phyloP scores from a whole-genome alignment of 805 yeast genomes.

The Metschnikowia drakensbergensis region DNA sequence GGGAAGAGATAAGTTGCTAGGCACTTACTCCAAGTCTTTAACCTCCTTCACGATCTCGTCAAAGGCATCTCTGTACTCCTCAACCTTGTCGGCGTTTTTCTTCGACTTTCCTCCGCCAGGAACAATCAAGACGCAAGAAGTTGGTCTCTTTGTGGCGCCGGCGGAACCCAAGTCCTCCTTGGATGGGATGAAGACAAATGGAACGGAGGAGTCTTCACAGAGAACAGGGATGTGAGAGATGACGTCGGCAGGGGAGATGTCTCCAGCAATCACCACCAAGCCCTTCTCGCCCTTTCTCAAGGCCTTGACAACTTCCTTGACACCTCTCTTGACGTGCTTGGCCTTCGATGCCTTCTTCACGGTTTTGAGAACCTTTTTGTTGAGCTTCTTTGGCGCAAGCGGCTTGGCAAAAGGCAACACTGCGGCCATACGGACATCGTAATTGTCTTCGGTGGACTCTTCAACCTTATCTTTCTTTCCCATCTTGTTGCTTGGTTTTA shows the following conservation, averaged over 20 bases:
- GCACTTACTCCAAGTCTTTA: slow-evolving; percentile 28
- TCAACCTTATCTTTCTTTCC: slow-evolving; percentile 44
- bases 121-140: slow-evolving; percentile 94
- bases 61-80: slow-evolving; percentile 85
- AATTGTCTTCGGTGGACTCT: slow-evolving; percentile 63
- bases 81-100: slow-evolving; percentile 64
- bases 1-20: not conserved
- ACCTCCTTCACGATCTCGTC: slow-evolving; percentile 96
- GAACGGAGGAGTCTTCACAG: slow-evolving; percentile 91
- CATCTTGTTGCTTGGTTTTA: slow-evolving; percentile 21
- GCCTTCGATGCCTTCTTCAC: slow-evolving; percentile 98
- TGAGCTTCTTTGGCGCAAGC: slow-evolving; percentile 90
- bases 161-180: slow-evolving; percentile 98
- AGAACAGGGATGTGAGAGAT: slow-evolving; percentile 95
- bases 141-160: slow-evolving; percentile 98
- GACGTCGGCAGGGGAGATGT: slow-evolving; percentile 95
- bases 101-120: slow-evolving; percentile 91
- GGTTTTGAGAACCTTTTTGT: slow-evolving; percentile 91
- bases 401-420: slow-evolving; percentile 91
- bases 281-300: slow-evolving; percentile 98
- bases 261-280: slow-evolving; percentile 93
- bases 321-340: slow-evolving; percentile 97
- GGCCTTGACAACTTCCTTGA: slow-evolving; percentile 97
- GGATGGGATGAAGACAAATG: slow-evolving; percentile 91
- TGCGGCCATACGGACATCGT: slow-evolving; percentile 88